Base-by-base conservation (phyloP, 306 rosid species). In the Pachyrhizus erosus region DNA sequence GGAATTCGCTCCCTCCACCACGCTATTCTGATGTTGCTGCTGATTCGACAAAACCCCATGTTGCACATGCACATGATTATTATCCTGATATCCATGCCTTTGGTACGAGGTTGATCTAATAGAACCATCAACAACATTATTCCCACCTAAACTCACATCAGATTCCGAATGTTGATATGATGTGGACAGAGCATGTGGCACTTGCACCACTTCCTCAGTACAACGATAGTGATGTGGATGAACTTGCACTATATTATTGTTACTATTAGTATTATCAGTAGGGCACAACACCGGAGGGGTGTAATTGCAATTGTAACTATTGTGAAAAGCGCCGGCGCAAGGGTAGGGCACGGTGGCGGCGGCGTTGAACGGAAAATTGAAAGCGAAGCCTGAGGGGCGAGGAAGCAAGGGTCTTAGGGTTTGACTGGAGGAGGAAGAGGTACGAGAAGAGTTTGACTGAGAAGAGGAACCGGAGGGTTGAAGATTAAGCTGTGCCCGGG, bases 401-500 rank as follows among this genome's bases (percentile, higher is more conserved):
- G 97, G 97, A 17, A 90, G 97, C 20, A 91, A 82, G 1, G 97
- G 94, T 0, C 97, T 85, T 11, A 94, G 94, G 60, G 94, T 90
- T 45, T 88, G 94, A n/a, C 86, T 49, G 2, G 94, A 90, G 20
- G 87, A 87, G 8, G 87, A 88, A 14, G 88, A 87, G 0, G 91
- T 79, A 8, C 85, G 80, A 72, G 89, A 83, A 4, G 90, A 68
- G 4, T 89, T 83, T 2, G 86, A 78, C 0, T 57, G 54, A 1
- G 91, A 80, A 5, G 58, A 5, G 5, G 91, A 73, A 1, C 89
- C 76, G 0, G 95, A 86, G 33, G 93, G 89, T 78, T 91, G 98
- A 9, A 96, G 94, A 31, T 93, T 92, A 13, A 96, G 98, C 80
- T 93, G 97, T 2, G 98, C 99, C 9, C 97, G 51, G 2, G 97